phyloP scores from a whole-genome alignment of 805 yeast genomes.

The Metschnikowia chrysomelidarum region DNA sequence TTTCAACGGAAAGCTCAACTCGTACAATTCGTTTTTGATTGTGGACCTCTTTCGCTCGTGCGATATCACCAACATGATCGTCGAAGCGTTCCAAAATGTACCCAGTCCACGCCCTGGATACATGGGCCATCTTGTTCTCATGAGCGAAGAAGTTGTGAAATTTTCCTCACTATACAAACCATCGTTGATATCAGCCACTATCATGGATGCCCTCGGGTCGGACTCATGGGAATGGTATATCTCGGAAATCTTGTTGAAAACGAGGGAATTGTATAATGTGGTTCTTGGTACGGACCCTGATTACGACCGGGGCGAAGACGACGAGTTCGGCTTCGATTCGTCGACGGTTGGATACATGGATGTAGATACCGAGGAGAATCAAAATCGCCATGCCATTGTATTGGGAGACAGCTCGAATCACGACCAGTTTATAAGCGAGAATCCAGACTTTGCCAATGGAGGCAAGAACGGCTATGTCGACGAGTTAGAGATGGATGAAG shows the following conservation, averaged over 20 bases:
- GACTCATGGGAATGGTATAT: slow-evolving; percentile 50
- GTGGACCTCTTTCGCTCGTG: slow-evolving; percentile 26
- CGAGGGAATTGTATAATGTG: slow-evolving; percentile 55
- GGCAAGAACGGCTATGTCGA: slow-evolving; percentile 11
- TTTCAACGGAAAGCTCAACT: slow-evolving; percentile 87
- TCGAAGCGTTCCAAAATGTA: slow-evolving; percentile 51
- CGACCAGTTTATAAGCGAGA: slow-evolving; percentile 27
- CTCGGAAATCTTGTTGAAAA: slow-evolving; percentile 46
- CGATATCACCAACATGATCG: slow-evolving; percentile 27
- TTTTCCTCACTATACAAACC: slow-evolving; percentile 65
- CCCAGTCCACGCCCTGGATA: slow-evolving; percentile 75
- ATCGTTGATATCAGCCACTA: slow-evolving; percentile 55
- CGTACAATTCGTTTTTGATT: slow-evolving; percentile 61
- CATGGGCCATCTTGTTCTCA: slow-evolving; percentile 94
- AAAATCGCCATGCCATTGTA: slow-evolving; percentile 25
- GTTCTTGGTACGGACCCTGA: slow-evolving; percentile 48
- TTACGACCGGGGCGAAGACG: slow-evolving; percentile 13
- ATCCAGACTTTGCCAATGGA: slow-evolving; percentile 12
- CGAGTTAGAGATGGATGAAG: slow-evolving; percentile 19
- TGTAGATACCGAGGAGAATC: slow-evolving; percentile 33
- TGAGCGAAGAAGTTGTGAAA: slow-evolving; percentile 94
- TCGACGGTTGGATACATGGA: slow-evolving; percentile 41
- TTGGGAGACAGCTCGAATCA: slow-evolving; percentile 38
- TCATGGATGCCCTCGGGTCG: slow-evolving; percentile 54
- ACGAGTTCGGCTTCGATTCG: slow-evolving; percentile 28